Evolutionary conservation across 768 basidiomycete species (phyloP).

Genomic region (Lepiota brunneoincarnata): DNA sequence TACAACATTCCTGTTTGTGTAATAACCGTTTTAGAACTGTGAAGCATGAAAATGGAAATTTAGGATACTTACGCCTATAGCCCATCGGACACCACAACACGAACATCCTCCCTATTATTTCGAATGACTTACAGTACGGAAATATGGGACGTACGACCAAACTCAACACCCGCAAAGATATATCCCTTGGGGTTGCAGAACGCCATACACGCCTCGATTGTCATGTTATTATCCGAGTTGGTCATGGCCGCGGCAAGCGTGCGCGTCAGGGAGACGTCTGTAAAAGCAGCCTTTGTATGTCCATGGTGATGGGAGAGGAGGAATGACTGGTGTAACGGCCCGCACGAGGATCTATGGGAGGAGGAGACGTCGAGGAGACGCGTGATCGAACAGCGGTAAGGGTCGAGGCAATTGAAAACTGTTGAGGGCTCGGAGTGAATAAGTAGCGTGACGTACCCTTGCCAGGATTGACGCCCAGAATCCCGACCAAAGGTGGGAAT

Average conservation of each 20-base stretch:
- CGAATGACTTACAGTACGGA: neutral
- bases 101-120: neutral
- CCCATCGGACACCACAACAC: neutral
- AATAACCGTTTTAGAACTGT: neutral
- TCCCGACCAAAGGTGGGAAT: no score
- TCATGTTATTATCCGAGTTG: constrained; percentile 51
- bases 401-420: no score
- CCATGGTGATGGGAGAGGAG: constrained; percentile 8
- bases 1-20: constrained; percentile 37
- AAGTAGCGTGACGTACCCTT: no score
- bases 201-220: constrained; percentile 39
- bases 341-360: neutral
- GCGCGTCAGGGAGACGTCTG: constrained; percentile 41
- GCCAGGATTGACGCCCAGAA: no score
- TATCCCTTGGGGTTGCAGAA: constrained; percentile 35
- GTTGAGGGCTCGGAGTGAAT: neutral
- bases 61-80: constrained; percentile 7
- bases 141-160: constrained; percentile 36
- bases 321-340: neutral
- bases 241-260: constrained; percentile 45
- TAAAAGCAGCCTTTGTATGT: constrained; percentile 15
- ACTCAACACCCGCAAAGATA: constrained; percentile 65
- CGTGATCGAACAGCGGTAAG: neutral
- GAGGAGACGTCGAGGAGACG: no score
- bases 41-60: neutral